A percentile compares a stretch with the other conserved stretches of the same genome.
Evolutionary conservation across 2,329 filamentous ascomycete genomes (phyloP).

Genomic region (Blumeria graminis): DNA sequence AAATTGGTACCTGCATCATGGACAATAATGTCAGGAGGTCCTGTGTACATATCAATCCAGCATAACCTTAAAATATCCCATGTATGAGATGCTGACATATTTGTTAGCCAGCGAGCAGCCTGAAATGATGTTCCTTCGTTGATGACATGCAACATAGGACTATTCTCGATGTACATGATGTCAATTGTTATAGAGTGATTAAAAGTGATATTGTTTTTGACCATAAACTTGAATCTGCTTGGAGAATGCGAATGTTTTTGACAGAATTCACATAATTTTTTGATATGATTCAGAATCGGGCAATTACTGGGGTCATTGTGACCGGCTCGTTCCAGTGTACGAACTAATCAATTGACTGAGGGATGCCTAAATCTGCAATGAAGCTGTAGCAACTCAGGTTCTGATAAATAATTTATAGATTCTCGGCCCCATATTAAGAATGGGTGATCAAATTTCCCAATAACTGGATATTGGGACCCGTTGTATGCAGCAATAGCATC

Average conservation of each 20-base stretch:
- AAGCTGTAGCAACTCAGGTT: background rate
- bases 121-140: constrained; percentile 1
- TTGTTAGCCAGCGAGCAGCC: constrained; percentile 1
- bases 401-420: background rate
- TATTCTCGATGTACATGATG: constrained; percentile 2
- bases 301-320: background rate
- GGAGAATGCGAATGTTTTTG: background rate
- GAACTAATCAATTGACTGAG: background rate
- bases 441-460: background rate
- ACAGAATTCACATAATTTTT: background rate
- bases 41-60: constrained; percentile 3
- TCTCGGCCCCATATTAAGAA: background rate
- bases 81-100: background rate
- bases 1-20: constrained; percentile 2
- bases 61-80: constrained; percentile 1
- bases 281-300: background rate
- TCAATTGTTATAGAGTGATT: constrained; percentile 2
- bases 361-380: background rate
- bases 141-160: constrained; percentile 1
- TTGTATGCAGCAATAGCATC: background rate
- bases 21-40: background rate
- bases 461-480: background rate
- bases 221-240: constrained; percentile 1
- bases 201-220: constrained; percentile 1
- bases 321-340: background rate